Evolutionary conservation across 1,139 yeast genomes (phyloP).

Genomic region (Diutina pseudorugosa): DNA sequence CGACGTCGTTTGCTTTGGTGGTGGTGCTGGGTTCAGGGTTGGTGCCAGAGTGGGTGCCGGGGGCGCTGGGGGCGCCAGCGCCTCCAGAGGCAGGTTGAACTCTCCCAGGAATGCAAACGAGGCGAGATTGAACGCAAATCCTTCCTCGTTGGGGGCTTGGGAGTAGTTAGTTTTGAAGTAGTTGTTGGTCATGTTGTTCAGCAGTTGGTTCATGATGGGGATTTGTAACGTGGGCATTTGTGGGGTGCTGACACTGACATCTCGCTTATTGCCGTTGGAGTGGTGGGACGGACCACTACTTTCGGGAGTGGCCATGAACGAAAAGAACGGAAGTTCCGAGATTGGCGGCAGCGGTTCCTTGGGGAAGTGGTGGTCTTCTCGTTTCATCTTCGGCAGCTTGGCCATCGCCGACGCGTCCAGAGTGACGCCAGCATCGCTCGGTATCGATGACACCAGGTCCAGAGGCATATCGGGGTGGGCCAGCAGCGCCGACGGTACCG

Average conservation of each 20-base stretch:
- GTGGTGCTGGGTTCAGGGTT: not conserved
- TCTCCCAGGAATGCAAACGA: conserved; percentile 17
- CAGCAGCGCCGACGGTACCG: not conserved
- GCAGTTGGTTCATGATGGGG: conserved; percentile 18
- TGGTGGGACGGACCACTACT: not conserved
- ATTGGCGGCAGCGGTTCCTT: not conserved
- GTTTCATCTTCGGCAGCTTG: not conserved
- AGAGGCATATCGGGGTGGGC: not conserved
- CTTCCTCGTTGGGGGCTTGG: conserved; percentile 13
- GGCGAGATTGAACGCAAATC: conserved; percentile 23
- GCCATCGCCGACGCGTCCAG: not conserved
- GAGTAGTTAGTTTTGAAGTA: conserved; percentile 20
- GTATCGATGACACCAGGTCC: not conserved
- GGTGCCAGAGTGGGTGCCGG: not conserved
- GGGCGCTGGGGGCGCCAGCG: not conserved
- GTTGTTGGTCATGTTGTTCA: conserved; percentile 24
- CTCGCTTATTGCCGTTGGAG: not conserved
- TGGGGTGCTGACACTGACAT: not conserved
- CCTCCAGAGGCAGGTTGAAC: not conserved
- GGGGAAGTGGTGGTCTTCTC: not conserved
- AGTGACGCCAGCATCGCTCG: not conserved
- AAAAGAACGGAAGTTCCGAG: not conserved
- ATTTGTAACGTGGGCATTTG: conserved; percentile 13
- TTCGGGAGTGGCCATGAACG: not conserved
- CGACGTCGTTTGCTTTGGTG: not conserved